These are phyloP conservation scores for Gloeophyllum trabeum DNA, from an alignment of 768 basidiomycete genomes.

Conservation along the genomic window DNA sequence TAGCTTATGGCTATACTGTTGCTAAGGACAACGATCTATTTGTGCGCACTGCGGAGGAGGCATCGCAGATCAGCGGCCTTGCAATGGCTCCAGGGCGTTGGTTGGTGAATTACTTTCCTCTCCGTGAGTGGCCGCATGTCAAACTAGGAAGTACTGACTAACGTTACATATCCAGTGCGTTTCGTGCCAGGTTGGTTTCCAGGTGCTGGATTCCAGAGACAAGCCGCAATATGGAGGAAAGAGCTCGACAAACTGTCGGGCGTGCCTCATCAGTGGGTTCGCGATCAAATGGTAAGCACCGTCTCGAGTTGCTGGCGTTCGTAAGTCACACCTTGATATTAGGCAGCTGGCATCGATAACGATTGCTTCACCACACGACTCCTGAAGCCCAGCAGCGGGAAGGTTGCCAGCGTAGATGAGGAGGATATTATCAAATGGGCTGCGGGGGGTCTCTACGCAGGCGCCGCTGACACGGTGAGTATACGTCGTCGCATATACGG, in stretches of 20 bases:
- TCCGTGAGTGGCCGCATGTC: conserved; percentile 1
- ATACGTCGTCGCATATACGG: too few relatives aligned
- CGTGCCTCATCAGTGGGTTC: conserved; percentile 8
- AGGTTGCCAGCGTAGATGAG: neutral
- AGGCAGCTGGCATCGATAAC: neutral
- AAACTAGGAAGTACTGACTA: neutral
- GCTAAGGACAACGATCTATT: conserved; percentile 2
- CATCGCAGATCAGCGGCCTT: neutral
- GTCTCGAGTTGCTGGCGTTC: too few relatives aligned
- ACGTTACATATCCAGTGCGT: conserved; percentile 3
- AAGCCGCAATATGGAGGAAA: conserved; percentile 2
- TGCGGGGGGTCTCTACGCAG: conserved; percentile 8
- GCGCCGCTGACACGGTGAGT: conserved; percentile 9
- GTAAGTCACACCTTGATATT: neutral
- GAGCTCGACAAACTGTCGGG: conserved; percentile 6
- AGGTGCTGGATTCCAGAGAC: conserved; percentile 9
- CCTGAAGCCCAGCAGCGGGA: neutral
- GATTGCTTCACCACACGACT: neutral
- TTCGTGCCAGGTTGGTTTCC: conserved; percentile 13
- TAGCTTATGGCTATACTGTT: conserved; percentile 5
- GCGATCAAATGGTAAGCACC: conserved; percentile 9
- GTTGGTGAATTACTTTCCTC: conserved; percentile 7
- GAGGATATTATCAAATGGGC: conserved; percentile 10
- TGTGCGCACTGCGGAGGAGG: conserved; percentile 1
- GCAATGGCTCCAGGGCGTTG: conserved; percentile 4